Conservation (phyloP, 257 asterid genomes). For the Solanum infundibuliforme region DNA sequence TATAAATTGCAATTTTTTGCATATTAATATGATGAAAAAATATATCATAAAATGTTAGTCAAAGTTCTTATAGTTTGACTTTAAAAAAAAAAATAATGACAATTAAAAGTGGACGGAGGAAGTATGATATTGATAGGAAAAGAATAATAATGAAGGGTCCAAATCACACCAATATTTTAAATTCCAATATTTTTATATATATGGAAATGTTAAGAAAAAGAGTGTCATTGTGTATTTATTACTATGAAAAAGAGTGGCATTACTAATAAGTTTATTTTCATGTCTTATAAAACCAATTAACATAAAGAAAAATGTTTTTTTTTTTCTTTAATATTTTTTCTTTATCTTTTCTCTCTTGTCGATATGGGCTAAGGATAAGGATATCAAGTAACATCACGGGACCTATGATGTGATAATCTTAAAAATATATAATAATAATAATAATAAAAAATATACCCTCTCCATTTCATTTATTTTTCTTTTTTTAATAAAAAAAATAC, state of each 20-base stretch:
- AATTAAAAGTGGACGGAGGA: too few species aligned
- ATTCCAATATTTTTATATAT: neutral
- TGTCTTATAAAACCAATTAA: neutral
- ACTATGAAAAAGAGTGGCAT: too few species aligned
- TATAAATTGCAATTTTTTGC: too few species aligned
- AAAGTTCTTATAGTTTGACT: too few species aligned
- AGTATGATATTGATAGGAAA: neutral
- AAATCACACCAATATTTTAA: neutral
- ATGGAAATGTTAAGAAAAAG: neutral
- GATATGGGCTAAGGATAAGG: neutral
- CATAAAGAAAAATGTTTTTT: neutral
- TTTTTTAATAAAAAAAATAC: too few species aligned
- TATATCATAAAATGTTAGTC: too few species aligned
- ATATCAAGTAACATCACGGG: neutral
- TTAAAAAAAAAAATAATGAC: too few species aligned
- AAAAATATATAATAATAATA: neutral
- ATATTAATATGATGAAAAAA: too few species aligned
- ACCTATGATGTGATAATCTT: too few species aligned
- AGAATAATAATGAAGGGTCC: neutral
- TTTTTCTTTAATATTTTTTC: neutral
- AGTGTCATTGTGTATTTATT: too few species aligned
- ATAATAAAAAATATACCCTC: neutral
- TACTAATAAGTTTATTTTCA: neutral
- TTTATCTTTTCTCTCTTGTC: neutral
- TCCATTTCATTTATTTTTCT: neutral